These are phyloP conservation scores for Quercus aquifolioides DNA, from an alignment of 306 rosid species.

Conservation along the genomic window DNA sequence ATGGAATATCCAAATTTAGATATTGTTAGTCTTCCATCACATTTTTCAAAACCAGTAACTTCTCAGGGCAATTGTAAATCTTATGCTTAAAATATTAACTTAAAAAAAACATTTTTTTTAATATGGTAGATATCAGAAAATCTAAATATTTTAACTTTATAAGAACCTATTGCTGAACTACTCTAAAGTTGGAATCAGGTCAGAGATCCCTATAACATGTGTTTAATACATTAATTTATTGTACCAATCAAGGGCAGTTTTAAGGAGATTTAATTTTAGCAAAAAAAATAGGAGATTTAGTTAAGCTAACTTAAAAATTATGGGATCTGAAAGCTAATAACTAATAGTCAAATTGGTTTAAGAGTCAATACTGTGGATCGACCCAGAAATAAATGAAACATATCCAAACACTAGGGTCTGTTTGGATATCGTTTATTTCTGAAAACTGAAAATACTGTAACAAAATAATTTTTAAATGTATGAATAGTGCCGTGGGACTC, in stretches of 20 bases:
- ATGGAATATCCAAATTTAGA: too few species aligned
- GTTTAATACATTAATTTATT: not conserved
- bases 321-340: not conserved
- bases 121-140: not conserved
- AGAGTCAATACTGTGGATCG: not conserved
- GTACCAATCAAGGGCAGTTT: not conserved
- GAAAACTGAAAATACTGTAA: too few species aligned
- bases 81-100: too few species aligned
- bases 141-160: not conserved
- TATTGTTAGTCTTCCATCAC: too few species aligned
- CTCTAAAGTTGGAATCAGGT: not conserved
- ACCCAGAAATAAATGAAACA: not conserved
- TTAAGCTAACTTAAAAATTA: not conserved
- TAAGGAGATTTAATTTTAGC: not conserved
- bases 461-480: too few species aligned
- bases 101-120: too few species aligned
- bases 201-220: not conserved
- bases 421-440: too few species aligned
- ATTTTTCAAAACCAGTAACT: too few species aligned
- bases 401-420: not conserved
- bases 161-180: not conserved
- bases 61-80: too few species aligned
- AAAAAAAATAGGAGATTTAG: not conserved
- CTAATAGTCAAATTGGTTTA: not conserved
- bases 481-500: fast-evolving